Evolutionary conservation across 306 rosid genomes (phyloP), one percentile per base, ranked within the genome.

Genomic region (Elaeagnus macrophylla): DNA sequence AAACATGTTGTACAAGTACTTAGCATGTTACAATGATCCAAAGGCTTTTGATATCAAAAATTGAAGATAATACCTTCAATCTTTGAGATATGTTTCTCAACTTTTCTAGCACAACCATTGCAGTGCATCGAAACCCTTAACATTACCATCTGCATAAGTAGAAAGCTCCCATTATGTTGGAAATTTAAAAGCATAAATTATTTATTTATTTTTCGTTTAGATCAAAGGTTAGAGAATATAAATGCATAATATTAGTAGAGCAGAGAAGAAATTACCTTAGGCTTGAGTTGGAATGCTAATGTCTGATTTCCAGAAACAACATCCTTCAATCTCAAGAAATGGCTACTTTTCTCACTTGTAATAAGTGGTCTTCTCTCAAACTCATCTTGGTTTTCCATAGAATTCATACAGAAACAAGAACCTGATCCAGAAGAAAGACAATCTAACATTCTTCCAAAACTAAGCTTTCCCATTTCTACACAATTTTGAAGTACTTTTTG

Each of bases 81-180:
- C 79, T 82, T 91, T 50, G 89, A 75, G 61, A 91, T 76, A 60
- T 69, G 94, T 54, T 87, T 91, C 89, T 84, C 89, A 68, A 91
- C 89, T 67, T 91, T 78, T 72, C 53, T 87, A 38, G 94, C 96
- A 73, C 99, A 91, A 54, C 94, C 99, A 75, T 77, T 40, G 77
- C 99, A 91, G 68, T 91, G 95, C 89, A 91, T 91, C 65, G 96
- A 82, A 54, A 91, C 99, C 76, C 66, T 82, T 66, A 91, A 52
- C 64, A 71, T 80, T 37, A 91, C 99, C 61, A 82, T 75, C 99
- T 91, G 73, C 72, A 64, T 17, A 35, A 37, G 61, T 39, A 47
- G 39, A 6, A 16, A 15, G 9, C 42, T 8, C 7, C 32, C n/a
- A 15, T 5, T 14, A 46, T n/a, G 1, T 36, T 14, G 12, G 19